phyloP scores from a whole-genome alignment of 305 asterid species.

The Solanum chacoense region DNA sequence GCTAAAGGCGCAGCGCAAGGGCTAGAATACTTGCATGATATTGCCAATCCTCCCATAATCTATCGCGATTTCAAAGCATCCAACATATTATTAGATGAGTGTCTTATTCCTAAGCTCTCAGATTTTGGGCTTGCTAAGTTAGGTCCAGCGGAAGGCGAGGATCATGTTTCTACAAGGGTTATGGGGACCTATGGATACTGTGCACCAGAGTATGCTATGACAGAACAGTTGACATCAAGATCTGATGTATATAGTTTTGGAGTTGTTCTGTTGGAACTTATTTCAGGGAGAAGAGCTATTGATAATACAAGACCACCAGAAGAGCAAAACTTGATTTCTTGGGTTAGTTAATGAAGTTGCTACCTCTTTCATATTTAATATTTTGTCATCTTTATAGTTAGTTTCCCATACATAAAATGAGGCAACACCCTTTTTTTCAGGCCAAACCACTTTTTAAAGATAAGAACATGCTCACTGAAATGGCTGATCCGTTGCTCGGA shows the following conservation, averaged over 20 bases:
- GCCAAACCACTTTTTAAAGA: constrained; percentile 75
- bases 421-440: constrained; percentile 19
- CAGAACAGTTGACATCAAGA: constrained; percentile 61
- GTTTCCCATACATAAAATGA: not conserved
- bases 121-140: constrained; percentile 79
- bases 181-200: constrained; percentile 90
- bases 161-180: constrained; percentile 60
- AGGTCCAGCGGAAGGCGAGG: constrained; percentile 53
- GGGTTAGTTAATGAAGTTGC: constrained; percentile 46
- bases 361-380: not conserved
- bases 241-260: constrained; percentile 89
- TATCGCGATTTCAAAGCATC: constrained; percentile 75
- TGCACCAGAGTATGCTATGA: constrained; percentile 80
- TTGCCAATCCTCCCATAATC: constrained; percentile 56
- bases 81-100: constrained; percentile 54
- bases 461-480: constrained; percentile 29
- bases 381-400: not conserved
- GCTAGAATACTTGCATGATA: constrained; percentile 75
- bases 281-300: constrained; percentile 73
- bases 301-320: constrained; percentile 55
- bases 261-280: constrained; percentile 69
- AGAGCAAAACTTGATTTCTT: constrained; percentile 71
- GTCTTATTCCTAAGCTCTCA: constrained; percentile 59
- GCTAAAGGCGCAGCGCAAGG: constrained; percentile 83
- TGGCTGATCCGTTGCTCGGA: constrained; percentile 69